A percentile compares a stretch with the other conserved stretches of the same genome.
Evolutionary conservation across 2,329 filamentous ascomycete genomes (phyloP).

Genomic region (Dactylella cylindrospora): DNA sequence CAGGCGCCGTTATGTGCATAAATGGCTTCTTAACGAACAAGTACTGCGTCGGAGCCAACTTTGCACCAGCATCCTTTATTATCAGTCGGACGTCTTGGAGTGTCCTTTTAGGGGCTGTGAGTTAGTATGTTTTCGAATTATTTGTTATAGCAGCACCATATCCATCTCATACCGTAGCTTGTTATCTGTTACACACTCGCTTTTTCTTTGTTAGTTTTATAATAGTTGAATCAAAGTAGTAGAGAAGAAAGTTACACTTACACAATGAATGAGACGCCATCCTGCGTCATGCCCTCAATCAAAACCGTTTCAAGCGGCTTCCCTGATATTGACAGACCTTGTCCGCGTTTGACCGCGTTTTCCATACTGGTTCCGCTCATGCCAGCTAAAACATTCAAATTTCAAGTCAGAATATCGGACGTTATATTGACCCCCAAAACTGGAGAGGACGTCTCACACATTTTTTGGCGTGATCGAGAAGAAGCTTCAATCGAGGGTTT

Average conservation of each 20-base stretch:
- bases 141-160: conserved; percentile 4
- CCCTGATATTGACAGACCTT: conserved; percentile 76
- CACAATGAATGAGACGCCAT: conserved; percentile 72
- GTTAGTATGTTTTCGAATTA: conserved; percentile 69
- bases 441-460: conserved; percentile 27
- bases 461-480: conserved; percentile 30
- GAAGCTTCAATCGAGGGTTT: conserved; percentile 23
- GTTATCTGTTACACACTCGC: conserved; percentile 48
- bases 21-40: conserved; percentile 77
- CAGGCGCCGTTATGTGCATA: conserved; percentile 44
- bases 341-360: conserved; percentile 79
- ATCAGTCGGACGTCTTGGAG: conserved; percentile 71
- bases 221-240: conserved; percentile 5
- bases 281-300: conserved; percentile 77
- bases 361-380: conserved; percentile 85
- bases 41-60: conserved; percentile 72
- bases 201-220: conserved; percentile 20
- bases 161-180: conserved; percentile 45
- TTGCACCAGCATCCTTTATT: conserved; percentile 71
- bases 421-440: background rate
- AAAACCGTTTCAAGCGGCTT: conserved; percentile 73
- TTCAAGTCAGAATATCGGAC: background rate
- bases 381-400: conserved; percentile 58
- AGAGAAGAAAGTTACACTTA: conserved; percentile 17
- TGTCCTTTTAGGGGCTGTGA: conserved; percentile 71